Conservation (phyloP, 805 yeast genomes). For the Scheffersomyces stipitis region DNA sequence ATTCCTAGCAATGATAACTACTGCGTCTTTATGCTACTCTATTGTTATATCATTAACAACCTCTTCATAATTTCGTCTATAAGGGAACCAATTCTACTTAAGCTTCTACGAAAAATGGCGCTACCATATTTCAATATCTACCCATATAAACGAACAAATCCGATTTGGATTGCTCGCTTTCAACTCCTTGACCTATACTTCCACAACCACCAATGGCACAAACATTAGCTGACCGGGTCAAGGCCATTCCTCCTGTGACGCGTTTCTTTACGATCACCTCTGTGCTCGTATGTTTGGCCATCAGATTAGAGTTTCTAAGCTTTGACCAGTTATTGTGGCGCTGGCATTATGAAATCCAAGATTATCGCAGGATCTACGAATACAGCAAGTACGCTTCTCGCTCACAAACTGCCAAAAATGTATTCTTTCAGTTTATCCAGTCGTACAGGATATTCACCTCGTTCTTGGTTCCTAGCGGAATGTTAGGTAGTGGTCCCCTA, state of each 20-base stretch:
- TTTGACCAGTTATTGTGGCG: no score
- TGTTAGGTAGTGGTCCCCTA: slow-evolving; percentile 19
- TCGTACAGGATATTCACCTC: slow-evolving; percentile 50
- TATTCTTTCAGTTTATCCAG: slow-evolving; percentile 26
- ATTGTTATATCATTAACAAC: no score
- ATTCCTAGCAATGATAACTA: no score
- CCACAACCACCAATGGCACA: not conserved
- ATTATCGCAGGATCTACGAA: no score
- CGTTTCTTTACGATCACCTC: slow-evolving; percentile 53
- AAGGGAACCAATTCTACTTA: no score
- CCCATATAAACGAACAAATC: no score
- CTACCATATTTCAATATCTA: no score
- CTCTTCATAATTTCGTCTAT: no score
- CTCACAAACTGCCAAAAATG: not conserved
- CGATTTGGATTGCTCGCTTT: no score
- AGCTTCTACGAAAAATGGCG: no score
- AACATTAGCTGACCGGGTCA: slow-evolving; percentile 19
- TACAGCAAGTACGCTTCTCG: not conserved
- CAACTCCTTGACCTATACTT: no score
- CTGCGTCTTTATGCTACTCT: no score
- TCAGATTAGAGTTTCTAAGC: slow-evolving; percentile 13
- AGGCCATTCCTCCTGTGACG: slow-evolving; percentile 60
- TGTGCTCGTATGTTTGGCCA: slow-evolving; percentile 41
- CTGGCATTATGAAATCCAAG: not conserved
- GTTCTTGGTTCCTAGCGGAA: slow-evolving; percentile 45